Conservation (phyloP, 2,329 filamentous ascomycete genomes). For the Colletotrichum abscissum region DNA sequence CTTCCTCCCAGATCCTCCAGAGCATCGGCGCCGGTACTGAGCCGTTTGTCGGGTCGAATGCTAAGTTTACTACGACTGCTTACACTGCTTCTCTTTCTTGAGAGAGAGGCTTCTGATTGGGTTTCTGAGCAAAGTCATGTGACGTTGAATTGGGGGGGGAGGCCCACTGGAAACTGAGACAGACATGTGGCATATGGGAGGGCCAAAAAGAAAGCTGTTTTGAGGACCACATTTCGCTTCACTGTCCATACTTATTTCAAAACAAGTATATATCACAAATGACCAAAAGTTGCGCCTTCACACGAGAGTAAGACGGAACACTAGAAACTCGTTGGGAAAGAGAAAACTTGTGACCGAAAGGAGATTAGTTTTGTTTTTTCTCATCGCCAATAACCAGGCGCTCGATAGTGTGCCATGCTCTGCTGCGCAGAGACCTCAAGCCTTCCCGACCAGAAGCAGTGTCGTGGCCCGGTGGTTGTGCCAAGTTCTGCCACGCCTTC, state of each 20-base stretch:
- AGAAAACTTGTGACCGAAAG: background rate
- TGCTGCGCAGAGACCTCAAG: constrained; percentile 47
- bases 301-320: background rate
- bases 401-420: constrained; percentile 33
- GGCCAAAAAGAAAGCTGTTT: background rate
- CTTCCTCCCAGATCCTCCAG: constrained; percentile 45
- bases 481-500: constrained; percentile 11
- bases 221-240: background rate
- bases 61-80: constrained; percentile 37
- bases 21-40: constrained; percentile 66
- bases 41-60: constrained; percentile 62
- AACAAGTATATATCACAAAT: constrained; percentile 28
- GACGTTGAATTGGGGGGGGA: background rate
- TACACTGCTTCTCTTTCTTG: constrained; percentile 23
- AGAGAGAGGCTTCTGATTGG: background rate
- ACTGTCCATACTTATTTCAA: constrained; percentile 22
- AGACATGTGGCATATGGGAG: background rate
- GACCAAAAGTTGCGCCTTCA: constrained; percentile 7
- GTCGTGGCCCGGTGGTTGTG: constrained; percentile 33
- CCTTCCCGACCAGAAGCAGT: constrained; percentile 52
- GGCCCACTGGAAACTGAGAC: constrained; percentile 10
- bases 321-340: background rate
- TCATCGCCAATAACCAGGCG: constrained; percentile 29
- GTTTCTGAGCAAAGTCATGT: background rate
- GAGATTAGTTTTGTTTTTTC: background rate